Evolutionary conservation across 2,329 filamentous ascomycete genomes (phyloP).

Genomic region (Xylariaceae sp.): DNA sequence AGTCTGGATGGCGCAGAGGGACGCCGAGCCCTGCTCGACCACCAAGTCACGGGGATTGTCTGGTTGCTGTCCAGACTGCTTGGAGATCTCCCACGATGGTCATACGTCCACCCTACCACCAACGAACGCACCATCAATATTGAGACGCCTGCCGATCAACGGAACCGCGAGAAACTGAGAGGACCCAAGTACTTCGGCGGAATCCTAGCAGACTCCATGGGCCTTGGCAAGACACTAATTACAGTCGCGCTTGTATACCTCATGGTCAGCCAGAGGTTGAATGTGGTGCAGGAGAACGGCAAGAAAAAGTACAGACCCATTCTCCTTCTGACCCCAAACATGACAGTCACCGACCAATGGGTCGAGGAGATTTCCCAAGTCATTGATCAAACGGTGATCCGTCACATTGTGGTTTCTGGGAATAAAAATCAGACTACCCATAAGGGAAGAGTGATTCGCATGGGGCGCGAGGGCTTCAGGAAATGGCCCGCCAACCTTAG

Average conservation of each 20-base stretch:
- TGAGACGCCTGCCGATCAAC: slow-evolving; percentile 7
- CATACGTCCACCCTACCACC: slow-evolving; percentile 2
- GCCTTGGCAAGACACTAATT: slow-evolving; percentile 29
- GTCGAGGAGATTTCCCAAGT: slow-evolving; percentile 22
- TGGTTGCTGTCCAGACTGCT: slow-evolving; percentile 30
- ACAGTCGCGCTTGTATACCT: slow-evolving; percentile 23
- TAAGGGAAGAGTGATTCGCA: slow-evolving; percentile 1
- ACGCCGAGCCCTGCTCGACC: slow-evolving; percentile 24
- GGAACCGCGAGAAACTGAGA: slow-evolving; percentile 16
- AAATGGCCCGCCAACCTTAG: slow-evolving; percentile 16
- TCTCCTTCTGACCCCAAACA: slow-evolving; percentile 24
- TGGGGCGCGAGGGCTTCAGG: slow-evolving; percentile 12
- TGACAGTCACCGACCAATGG: slow-evolving; percentile 28
- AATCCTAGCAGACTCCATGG: slow-evolving; percentile 31
- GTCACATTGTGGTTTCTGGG: slow-evolving; percentile 17
- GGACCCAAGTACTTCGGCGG: slow-evolving; percentile 26
- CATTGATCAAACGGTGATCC: slow-evolving; percentile 6
- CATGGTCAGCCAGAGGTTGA: slow-evolving; percentile 21
- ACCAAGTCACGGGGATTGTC: slow-evolving; percentile 30
- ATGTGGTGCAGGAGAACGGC: slow-evolving; percentile 6
- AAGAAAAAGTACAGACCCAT: slow-evolving; percentile 20
- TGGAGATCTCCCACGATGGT: slow-evolving; percentile 23
- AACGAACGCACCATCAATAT: neutral
- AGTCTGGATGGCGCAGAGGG: slow-evolving; percentile 19
- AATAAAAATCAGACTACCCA: neutral